Conservation (phyloP, 2,329 filamentous ascomycete genomes). For the Phyllosticta citriasiana region DNA sequence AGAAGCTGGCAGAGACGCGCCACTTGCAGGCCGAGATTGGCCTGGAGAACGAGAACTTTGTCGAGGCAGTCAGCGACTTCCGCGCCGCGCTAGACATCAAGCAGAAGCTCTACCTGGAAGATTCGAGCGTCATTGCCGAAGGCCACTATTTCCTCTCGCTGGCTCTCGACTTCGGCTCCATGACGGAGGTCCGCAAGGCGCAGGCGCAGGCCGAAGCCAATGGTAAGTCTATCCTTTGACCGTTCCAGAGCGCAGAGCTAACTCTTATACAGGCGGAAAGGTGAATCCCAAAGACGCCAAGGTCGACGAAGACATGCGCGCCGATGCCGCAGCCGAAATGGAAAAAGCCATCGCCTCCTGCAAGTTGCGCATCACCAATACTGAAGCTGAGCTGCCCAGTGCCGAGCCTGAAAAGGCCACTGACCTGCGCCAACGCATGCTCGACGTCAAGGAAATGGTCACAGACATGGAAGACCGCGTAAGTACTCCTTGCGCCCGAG, state of each 20-base stretch:
- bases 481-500: constrained; percentile 23
- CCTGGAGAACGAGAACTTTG: constrained; percentile 91
- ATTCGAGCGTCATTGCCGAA: constrained; percentile 81
- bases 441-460: constrained; percentile 68
- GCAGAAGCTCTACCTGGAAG: constrained; percentile 64
- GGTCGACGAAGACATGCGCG: constrained; percentile 59
- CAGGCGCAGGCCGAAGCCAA: constrained; percentile 26
- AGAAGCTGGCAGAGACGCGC: constrained; percentile 84
- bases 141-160: constrained; percentile 94
- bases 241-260: constrained; percentile 6
- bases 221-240: background rate
- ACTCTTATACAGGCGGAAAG: constrained; percentile 34
- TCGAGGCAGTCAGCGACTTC: constrained; percentile 76
- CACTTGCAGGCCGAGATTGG: constrained; percentile 92
- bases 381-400: constrained; percentile 53
- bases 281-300: constrained; percentile 25
- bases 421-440: constrained; percentile 55
- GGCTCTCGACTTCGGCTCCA: constrained; percentile 84
- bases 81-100: constrained; percentile 70
- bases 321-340: constrained; percentile 61
- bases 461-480: constrained; percentile 69
- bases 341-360: constrained; percentile 66
- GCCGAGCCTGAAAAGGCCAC: constrained; percentile 51
- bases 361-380: constrained; percentile 58
- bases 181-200: constrained; percentile 52